Evolutionary conservation across 768 basidiomycete genomes (phyloP).

Genomic region (Pulveroboletus sp.): DNA sequence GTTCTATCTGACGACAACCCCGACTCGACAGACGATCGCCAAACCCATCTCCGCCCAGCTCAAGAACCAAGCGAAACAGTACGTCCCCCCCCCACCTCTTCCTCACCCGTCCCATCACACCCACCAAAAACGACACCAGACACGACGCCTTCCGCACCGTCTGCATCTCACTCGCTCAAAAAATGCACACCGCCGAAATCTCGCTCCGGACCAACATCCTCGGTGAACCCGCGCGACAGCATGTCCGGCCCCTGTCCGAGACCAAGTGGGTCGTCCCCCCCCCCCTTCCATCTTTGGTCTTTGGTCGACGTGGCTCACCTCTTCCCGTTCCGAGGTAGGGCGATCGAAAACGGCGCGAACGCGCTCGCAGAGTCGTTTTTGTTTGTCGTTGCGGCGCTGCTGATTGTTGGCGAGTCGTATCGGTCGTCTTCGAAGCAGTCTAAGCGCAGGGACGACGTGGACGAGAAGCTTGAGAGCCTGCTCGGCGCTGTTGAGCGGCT

Average conservation of each 20-base stretch:
- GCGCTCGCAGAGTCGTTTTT: conserved; percentile 81
- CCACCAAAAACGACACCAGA: conserved; percentile 23
- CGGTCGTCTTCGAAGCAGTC: conserved; percentile 65
- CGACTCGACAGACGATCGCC: conserved; percentile 58
- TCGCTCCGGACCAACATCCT: conserved; percentile 70
- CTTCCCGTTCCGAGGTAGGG: conserved; percentile 41
- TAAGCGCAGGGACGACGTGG: conserved; percentile 66
- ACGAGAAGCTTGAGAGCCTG: conserved; percentile 65
- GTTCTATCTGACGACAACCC: too few relatives aligned
- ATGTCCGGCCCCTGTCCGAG: conserved; percentile 74
- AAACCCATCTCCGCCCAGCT: conserved; percentile 72
- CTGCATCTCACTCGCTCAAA: conserved; percentile 72
- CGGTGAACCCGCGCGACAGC: conserved; percentile 62
- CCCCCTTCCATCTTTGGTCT: neutral
- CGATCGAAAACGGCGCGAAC: conserved; percentile 84
- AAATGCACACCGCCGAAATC: conserved; percentile 69
- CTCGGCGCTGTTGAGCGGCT: conserved; percentile 43
- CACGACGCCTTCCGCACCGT: conserved; percentile 67
- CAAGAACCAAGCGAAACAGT: conserved; percentile 72
- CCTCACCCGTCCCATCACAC: too few relatives aligned
- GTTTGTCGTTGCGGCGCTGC: conserved; percentile 65
- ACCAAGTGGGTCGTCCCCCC: conserved; percentile 43
- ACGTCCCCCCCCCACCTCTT: conserved; percentile 28
- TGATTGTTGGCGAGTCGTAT: conserved; percentile 77
- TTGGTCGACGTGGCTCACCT: too few relatives aligned